Evolutionary conservation across 768 basidiomycete species (phyloP), one percentile per base, ranked within the genome.

Genomic region (Boletellus sp.): DNA sequence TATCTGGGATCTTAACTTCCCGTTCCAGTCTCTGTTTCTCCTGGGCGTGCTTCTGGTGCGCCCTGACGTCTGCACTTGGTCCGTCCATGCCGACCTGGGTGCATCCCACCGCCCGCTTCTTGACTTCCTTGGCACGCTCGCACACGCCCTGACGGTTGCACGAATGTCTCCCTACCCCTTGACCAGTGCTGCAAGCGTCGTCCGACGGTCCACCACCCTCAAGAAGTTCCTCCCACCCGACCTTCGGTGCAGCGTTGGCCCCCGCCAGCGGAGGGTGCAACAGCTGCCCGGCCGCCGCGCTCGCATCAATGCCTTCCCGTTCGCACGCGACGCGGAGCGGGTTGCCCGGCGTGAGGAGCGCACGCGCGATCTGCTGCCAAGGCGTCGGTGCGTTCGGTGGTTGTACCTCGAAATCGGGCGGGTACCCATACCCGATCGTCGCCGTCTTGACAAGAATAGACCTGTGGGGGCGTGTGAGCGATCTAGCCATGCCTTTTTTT

Each of bases 381-480:
- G 67, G 61, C 13, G 67, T 66, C 6, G 71, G 72, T 51, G 81
- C 73, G 11, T 71, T 71, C 0, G 69, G 70, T 4, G 80, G 76
- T 13, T 65, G 59, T 9, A 77, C 53, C 46, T 72, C 69, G 56
- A 79, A 83, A 10, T 72, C 70, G 4, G 80, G 78, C 11, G 55
- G 22, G 2, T 66, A 71, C 2, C 61, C 73, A 48, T 80, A 83
- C 4, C 80, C 83, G 16, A 78, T 64, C 11, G 59, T 61, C 0
- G 83, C 81, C 5, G 71, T 71, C 22, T 67, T 68, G 45, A 84
- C 77, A 19, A 83, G 67, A 42, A 84, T 80, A 1, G 74, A 68
- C 10, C 80, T 82, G 53, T 31, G 22, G 7, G 36, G 3, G 23
- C 17, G 22, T n/a, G 12, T 37, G 17, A 36, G 45, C 17, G 13